Evolutionary conservation across 495 filamentous ascomycete genomes (phyloP), one percentile per base, ranked within the genome.

Genomic region (Friedmanniomyces simplex): DNA sequence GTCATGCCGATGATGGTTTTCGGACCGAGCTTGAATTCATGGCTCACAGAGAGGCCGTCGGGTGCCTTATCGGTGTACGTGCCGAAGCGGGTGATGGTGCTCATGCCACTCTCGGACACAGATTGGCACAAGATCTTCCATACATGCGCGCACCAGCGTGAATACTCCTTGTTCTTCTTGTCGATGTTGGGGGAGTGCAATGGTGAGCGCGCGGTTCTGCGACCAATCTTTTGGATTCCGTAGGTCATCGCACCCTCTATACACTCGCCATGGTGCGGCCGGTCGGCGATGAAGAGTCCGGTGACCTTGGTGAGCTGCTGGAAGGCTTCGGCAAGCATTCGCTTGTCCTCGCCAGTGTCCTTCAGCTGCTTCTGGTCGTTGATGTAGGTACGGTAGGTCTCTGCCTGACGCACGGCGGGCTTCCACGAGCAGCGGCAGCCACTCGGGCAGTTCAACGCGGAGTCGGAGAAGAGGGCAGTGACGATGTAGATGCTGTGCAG

Each of bases 281-380:
- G 25, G 22, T 57, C 34, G 18, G 13, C 1, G 6, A 48, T 4
- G 53, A 26, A 24, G 34, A 58, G 20, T 14, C n/a, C 16, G 39
- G 26, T 41, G 18, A 63, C 28, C 18, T 30, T 30, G 20, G 50
- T 28, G 1, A 63, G 51, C 8, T 39, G 5, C 25, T 50, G 20
- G 46, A 63, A 55, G 7, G 60, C 60, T 1, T 48, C 25, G 18
- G 36, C 55, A 21, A 63, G 28, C 21, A 59, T 50, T 12, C 51
- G 21, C 13, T 41, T 18, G 26, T 54, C 61, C 2, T 54, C 30
- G 25, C 52, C 52, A 22, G 6, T 53, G 20, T 55, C 30, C 18
- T 43, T 42, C 43, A 63, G 52, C 2, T 56, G 5, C 25, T 52
- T 47, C 26, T 63, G 61, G 28, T 60, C 61, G 0, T 48, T 22